Evolutionary conservation across 164 flowering plant species (phyloP), one percentile per base, ranked within the genome.

Genomic region (Akebia trifoliata): DNA sequence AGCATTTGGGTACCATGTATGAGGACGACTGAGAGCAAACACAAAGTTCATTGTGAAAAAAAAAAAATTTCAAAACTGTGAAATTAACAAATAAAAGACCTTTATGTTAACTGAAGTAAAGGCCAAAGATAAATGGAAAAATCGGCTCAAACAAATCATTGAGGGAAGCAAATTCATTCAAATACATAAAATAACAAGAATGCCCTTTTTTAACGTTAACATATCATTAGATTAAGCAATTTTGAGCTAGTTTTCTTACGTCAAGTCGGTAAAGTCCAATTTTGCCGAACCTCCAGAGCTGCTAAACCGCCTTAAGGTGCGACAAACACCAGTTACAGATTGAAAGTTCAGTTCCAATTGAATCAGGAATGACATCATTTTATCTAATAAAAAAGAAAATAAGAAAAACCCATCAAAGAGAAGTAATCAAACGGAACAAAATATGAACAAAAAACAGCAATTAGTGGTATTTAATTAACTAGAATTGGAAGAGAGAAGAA

Each of bases 1-100:
- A 45, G 98, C 98, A 65, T 54, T 63, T 54, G 98, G 94, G 38
- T 85, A 93, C 98, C 98, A 93, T 47, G 85, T 71, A 76, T 93
- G 94, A 55, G 98, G 98, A 56, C 72, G 50, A 18, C 98, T 92
- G 62, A 32, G 68, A 54, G 61, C 17, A 57, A 48, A 43, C 31
- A 35, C 8, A 59, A 42, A 8, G 15, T 50, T 28, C 18, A 43
- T 21, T 25, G 10, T 9, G 35, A 4, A 4, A 26, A 47, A 22
- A 42, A n/a, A 21, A 8, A 12, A 34, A 39, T 15, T 31, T 20
- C 40, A 53, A 61, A 38, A 1, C 34, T 42, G 9, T 29, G 26
- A 29, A 44, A 44, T 25, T 17, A 34, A 2, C 25, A 40, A 34
- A 47, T 56, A 40, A 22, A 7, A 8, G 1, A 3, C 15, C n/a